Base-by-base conservation (phyloP, 2,329 filamentous ascomycete genomes). In the Penicillium nordicum region DNA sequence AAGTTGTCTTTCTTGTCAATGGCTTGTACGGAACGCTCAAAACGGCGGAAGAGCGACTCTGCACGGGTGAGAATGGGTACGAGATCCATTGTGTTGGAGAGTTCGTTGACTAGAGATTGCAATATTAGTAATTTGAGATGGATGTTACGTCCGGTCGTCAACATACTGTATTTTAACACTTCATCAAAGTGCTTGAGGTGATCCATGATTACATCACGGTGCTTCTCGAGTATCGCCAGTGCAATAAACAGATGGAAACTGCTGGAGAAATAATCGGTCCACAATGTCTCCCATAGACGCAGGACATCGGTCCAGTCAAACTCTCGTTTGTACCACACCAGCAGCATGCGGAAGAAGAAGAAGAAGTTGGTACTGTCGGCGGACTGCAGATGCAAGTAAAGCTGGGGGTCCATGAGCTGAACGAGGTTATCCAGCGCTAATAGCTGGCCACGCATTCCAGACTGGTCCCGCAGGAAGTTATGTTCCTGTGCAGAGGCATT, bases 281-380 rank as follows among this genome's bases (percentile, higher is more conserved):
- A 99, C 2, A 97, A 78, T 0, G 84, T 82, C 74, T 99, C 94
- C 94, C 94, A 99, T 4, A 99, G 78, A 18, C 89, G 84, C 34
- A 97, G 78, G 11, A 96, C 85, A 68, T 97, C 92, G 46, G 82
- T 73, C 90, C 93, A 99, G 63, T 86, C 83, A 67, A 99, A 99
- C 74, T 99, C 94, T 46, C 94, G 88, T 79, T 99, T 99, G 75
- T 94, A 99, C 94, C 94, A 99, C 10, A 99, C 94, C 1, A 99
- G 81, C 34, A 99, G 81, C 94, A 97, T 97, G 58, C 94, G 89
- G 84, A 97, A 99, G 80, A 99, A 97, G 80, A 99, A 99, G 77
- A 99, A 99, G 76, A 99, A 99, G 73, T 99, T 99, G 25, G 94
- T 99, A 68, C 89, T 95, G 68, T 99, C 95, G 21, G 92, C 90